These are phyloP conservation scores for Chrysoporthe austroafricana DNA, from an alignment of 2,329 filamentous ascomycete species.

Conservation along the genomic window DNA sequence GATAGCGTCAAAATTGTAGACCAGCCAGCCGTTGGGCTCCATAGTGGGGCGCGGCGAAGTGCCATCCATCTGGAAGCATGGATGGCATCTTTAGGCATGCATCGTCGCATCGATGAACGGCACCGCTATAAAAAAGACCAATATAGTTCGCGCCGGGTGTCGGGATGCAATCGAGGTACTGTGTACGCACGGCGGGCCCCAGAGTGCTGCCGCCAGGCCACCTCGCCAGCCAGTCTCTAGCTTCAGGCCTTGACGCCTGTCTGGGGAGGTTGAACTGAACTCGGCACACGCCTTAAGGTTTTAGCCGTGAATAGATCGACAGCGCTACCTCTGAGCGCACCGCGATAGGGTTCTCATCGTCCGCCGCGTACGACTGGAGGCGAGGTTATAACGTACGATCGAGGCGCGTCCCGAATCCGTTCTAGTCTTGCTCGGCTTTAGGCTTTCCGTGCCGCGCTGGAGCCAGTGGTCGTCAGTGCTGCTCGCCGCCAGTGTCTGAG, in stretches of 20 bases:
- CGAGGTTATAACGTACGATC: too few species aligned
- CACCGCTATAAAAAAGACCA: background rate
- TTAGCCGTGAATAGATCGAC: background rate
- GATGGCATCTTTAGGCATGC: background rate
- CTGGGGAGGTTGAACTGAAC: background rate
- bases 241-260: background rate
- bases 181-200: background rate
- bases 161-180: background rate
- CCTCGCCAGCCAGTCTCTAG: background rate
- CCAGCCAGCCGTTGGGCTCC: background rate
- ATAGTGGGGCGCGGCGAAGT: background rate
- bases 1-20: too few species aligned
- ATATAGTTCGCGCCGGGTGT: constrained; percentile 1
- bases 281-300: background rate
- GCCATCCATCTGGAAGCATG: background rate
- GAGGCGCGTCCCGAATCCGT: background rate
- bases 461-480: background rate
- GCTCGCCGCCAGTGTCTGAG: background rate
- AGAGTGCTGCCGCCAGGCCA: background rate
- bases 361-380: too few species aligned
- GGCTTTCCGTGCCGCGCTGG: background rate
- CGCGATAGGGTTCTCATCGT: too few species aligned
- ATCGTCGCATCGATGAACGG: background rate
- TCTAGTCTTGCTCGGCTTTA: background rate
- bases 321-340: background rate